Evolutionary conservation across 345 rosid species (phyloP).

Genomic region (Ceriops tagal): DNA sequence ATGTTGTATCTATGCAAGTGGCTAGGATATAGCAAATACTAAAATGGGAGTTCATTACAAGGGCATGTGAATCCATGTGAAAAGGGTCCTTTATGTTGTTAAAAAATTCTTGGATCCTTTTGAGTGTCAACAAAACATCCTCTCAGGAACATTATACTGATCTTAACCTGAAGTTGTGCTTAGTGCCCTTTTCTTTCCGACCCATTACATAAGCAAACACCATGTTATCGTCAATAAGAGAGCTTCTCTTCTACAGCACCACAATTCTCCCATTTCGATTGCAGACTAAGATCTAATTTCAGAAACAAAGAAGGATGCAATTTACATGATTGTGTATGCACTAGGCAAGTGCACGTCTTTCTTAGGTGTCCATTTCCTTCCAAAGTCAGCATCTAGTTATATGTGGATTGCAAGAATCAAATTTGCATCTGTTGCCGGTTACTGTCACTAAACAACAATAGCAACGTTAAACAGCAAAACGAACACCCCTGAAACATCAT

Average conservation of each 20-base stretch:
- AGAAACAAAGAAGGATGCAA: too few species aligned
- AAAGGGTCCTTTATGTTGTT: conserved; percentile 51
- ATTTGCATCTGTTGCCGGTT: too few species aligned
- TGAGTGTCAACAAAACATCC: conserved; percentile 22
- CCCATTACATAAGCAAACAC: too few species aligned
- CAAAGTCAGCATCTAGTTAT: too few species aligned
- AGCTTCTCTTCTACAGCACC: not conserved
- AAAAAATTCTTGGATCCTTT: conserved; percentile 25
- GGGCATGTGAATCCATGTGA: conserved; percentile 64
- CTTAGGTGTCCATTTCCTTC: too few species aligned
- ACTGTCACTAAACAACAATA: too few species aligned
- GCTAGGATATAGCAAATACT: conserved; percentile 12
- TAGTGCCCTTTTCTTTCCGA: conserved; percentile 3
- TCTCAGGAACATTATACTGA: conserved; percentile 15
- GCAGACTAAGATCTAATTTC: not conserved
- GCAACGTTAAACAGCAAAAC: too few species aligned
- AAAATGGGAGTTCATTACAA: conserved; percentile 22
- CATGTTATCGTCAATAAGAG: too few species aligned
- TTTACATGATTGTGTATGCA: too few species aligned
- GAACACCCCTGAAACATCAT: too few species aligned
- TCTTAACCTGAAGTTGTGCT: conserved; percentile 16
- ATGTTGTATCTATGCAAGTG: conserved; percentile 23
- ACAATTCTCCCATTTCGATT: not conserved
- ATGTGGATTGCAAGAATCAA: too few species aligned
- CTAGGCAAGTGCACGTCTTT: too few species aligned